phyloP scores from a whole-genome alignment of 192 early-diverging fungal species.

The Coemansia sp. region DNA sequence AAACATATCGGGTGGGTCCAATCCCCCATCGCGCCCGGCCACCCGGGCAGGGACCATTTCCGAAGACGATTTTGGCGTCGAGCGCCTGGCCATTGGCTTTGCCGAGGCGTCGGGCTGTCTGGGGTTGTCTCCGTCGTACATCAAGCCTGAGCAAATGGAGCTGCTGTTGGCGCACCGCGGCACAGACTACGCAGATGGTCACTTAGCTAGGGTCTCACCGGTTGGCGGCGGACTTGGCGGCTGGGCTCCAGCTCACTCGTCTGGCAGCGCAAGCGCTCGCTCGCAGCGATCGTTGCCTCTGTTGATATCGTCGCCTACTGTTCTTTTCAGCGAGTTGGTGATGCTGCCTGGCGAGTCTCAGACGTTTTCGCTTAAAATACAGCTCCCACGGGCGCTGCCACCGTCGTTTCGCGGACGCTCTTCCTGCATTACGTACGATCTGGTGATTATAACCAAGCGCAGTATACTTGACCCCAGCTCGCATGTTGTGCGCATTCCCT shows the following conservation, averaged over 20 bases:
- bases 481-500: conserved; percentile 37
- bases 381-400: conserved; percentile 30
- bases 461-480: conserved; percentile 39
- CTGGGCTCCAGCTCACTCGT: conserved; percentile 13
- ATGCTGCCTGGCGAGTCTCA: conserved; percentile 45
- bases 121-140: conserved; percentile 24
- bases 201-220: conserved; percentile 3
- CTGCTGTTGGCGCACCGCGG: conserved; percentile 30
- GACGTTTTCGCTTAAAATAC: conserved; percentile 38
- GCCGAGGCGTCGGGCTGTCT: conserved; percentile 42
- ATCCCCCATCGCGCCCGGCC: conserved; percentile 12
- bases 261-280: conserved; percentile 4
- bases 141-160: conserved; percentile 43
- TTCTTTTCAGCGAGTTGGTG: conserved; percentile 46
- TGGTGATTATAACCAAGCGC: conserved; percentile 44
- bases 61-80: conserved; percentile 16
- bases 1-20: conserved; percentile 34
- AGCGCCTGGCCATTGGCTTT: conserved; percentile 43
- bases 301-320: conserved; percentile 28
- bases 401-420: conserved; percentile 46
- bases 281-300: conserved; percentile 27
- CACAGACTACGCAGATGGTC: conserved; percentile 2
- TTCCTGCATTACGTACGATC: conserved; percentile 34
- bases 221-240: conserved; percentile 43
- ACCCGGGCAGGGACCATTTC: conserved; percentile 11